These are phyloP conservation scores for Carpinus fangiana DNA, from an alignment of 306 rosid species.

Conservation along the genomic window DNA sequence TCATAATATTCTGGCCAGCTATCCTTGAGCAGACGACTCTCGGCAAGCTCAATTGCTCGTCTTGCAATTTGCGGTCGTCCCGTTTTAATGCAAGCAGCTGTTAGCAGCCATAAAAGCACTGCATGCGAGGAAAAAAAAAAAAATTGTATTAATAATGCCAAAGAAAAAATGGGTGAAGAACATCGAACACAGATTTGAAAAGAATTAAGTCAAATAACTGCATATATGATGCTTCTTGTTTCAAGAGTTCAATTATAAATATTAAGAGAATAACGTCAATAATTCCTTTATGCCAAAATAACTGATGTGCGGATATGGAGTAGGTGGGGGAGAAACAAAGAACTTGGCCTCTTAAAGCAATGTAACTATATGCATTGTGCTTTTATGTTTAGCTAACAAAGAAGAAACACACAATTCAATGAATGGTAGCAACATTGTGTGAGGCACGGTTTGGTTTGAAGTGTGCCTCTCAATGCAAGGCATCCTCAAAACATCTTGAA, in stretches of 20 bases:
- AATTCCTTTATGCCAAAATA: background rate
- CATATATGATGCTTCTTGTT: background rate
- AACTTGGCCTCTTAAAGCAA: background rate
- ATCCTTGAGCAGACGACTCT: conserved; percentile 80
- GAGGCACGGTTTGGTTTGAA: background rate
- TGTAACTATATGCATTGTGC: background rate
- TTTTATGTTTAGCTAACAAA: background rate
- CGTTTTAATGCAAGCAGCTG: conserved; percentile 89
- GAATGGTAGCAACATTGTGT: background rate
- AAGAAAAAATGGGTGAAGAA: background rate
- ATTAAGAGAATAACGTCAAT: background rate
- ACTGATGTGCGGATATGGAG: background rate
- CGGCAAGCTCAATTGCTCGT: conserved; percentile 81
- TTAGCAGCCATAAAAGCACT: conserved; percentile 86
- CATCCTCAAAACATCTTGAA: background rate
- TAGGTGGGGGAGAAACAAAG: background rate
- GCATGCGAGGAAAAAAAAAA: conserved; percentile 29
- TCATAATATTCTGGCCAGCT: conserved; percentile 94
- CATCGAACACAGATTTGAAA: background rate
- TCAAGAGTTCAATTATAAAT: background rate
- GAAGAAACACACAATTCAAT: background rate
- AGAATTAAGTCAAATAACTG: background rate
- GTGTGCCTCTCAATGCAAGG: background rate
- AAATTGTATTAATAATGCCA: background rate
- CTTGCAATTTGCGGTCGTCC: conserved; percentile 92